Conservation (phyloP, 345 rosid species). For the Streptanthus diversifolius region DNA sequence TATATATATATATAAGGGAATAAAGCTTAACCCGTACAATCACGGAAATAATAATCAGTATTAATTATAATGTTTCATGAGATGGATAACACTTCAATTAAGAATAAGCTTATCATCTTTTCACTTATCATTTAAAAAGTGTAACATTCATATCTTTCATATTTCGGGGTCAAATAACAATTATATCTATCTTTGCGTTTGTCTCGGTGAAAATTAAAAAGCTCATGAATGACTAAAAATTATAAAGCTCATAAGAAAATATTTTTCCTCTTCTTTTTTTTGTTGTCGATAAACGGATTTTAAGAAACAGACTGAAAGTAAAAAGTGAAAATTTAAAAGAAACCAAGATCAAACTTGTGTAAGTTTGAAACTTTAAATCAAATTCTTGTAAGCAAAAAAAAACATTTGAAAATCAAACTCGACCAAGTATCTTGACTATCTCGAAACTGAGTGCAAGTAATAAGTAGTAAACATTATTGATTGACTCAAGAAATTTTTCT, state of each 20-base stretch:
- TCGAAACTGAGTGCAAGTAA: not conserved
- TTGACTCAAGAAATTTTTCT: not conserved
- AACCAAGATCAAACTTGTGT: not conserved
- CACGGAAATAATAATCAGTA: constrained; percentile 17
- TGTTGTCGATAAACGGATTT: not conserved
- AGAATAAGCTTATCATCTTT: constrained; percentile 13
- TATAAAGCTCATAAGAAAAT: not conserved
- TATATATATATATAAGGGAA: not conserved
- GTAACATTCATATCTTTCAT: not conserved
- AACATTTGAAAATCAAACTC: not conserved
- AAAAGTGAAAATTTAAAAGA: not conserved
- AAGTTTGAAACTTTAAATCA: not conserved
- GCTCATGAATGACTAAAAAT: no score
- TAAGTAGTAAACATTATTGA: no score
- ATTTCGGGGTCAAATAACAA: no score
- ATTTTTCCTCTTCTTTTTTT: not conserved
- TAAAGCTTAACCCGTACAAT: constrained; percentile 28
- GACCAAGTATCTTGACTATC: not conserved
- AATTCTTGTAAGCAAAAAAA: not conserved
- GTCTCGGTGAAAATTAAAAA: not conserved
- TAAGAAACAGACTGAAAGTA: not conserved
- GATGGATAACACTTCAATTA: constrained; percentile 22
- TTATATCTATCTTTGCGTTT: not conserved
- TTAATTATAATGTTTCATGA: constrained; percentile 21
- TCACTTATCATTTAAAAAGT: not conserved